A percentile compares a stretch with the other conserved stretches of the same genome.
Conservation (phyloP, 1,284 basidiomycete genomes). For the Mycocalia duriaeana region DNA sequence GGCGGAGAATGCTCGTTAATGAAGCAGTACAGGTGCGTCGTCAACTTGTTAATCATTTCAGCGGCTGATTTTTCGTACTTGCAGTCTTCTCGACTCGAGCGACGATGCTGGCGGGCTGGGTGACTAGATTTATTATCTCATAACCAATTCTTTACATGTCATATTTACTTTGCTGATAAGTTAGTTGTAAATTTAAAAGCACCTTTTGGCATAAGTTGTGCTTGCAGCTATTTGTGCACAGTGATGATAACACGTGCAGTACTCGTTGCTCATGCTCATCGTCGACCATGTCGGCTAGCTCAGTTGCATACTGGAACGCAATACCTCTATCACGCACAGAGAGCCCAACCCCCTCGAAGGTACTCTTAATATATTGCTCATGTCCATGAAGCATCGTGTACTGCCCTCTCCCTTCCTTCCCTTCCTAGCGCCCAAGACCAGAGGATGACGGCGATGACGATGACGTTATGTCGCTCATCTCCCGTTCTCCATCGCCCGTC, state of each 20-base stretch:
- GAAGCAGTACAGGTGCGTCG: constrained; percentile 79
- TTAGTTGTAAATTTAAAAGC: no score
- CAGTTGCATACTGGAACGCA: constrained; percentile 67
- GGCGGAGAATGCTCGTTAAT: constrained; percentile 94
- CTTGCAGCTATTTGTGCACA: no score
- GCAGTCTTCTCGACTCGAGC: constrained; percentile 29
- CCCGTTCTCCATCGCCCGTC: constrained; percentile 63
- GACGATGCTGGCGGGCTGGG: constrained; percentile 19
- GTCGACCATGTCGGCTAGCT: constrained; percentile 53
- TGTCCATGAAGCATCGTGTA: constrained; percentile 20
- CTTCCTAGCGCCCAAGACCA: constrained; percentile 54
- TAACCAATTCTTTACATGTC: no score
- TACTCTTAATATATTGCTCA: constrained; percentile 53
- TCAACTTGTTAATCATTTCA: no score
- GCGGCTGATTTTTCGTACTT: no score
- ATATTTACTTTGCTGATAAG: no score
- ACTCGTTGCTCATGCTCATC: no score
- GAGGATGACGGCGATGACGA: constrained; percentile 45
- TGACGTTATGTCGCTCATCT: constrained; percentile 66
- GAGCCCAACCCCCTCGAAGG: constrained; percentile 43
- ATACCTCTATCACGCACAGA: constrained; percentile 43
- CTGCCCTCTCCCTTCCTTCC: constrained; percentile 29
- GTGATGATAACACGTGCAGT: no score
- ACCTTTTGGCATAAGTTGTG: no score
- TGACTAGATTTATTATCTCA: no score